phyloP scores from a whole-genome alignment of 2,329 filamentous ascomycete genomes.

The Epichloe sp. region DNA sequence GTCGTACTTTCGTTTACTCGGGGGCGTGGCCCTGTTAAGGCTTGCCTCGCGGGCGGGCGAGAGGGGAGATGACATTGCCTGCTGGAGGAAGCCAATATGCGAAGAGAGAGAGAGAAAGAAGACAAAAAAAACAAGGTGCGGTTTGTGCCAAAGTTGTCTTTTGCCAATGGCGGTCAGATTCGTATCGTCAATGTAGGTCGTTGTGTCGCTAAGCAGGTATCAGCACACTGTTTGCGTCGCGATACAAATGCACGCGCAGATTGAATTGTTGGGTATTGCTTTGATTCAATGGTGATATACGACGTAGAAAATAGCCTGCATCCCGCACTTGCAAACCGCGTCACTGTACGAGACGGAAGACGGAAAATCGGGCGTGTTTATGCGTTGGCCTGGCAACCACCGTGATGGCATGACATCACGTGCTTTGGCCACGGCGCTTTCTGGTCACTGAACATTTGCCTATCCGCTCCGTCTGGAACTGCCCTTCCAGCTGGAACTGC shows the following conservation, averaged over 20 bases:
- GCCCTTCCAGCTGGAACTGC: too few species aligned
- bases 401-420: background rate
- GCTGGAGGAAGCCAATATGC: background rate
- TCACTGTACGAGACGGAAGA: background rate
- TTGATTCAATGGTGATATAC: background rate
- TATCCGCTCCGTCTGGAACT: too few species aligned
- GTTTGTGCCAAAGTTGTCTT: background rate
- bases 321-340: background rate
- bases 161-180: background rate
- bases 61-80: slow-evolving; percentile 27
- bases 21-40: slow-evolving; percentile 24
- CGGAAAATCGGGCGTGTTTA: background rate
- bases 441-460: too few species aligned
- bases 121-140: background rate
- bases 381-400: background rate
- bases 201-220: background rate
- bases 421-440: background rate
- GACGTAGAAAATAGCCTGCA: background rate
- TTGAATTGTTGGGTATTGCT: background rate
- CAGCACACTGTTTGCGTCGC: background rate
- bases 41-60: slow-evolving; percentile 24
- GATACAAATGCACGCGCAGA: background rate
- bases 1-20: slow-evolving; percentile 17
- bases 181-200: too few species aligned
- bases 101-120: background rate